Conservation (phyloP, 306 rosid genomes). For the Pyrus bretschneideri region DNA sequence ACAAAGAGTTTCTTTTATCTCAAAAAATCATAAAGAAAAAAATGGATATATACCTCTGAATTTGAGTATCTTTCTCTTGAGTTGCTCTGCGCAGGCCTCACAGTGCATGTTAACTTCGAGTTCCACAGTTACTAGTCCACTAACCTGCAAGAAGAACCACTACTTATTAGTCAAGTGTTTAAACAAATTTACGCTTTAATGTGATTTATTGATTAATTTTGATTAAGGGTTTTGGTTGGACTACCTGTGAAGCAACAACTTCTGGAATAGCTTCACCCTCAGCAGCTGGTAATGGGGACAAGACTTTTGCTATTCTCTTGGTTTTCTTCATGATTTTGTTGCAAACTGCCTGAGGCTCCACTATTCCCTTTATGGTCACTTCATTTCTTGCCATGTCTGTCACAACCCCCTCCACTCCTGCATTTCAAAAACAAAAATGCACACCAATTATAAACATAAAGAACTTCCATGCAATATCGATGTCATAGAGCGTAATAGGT, state of each 20-base stretch:
- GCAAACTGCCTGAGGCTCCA: conserved; percentile 73
- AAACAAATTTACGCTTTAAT: background rate
- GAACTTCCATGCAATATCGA: no score
- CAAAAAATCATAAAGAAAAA: background rate
- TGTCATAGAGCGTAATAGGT: background rate
- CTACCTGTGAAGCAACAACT: conserved; percentile 70
- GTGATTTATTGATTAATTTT: background rate
- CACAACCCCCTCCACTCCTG: conserved; percentile 74
- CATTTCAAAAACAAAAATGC: background rate
- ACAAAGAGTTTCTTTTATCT: background rate
- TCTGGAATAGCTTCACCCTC: conserved; percentile 81
- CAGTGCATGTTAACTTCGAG: conserved; percentile 93
- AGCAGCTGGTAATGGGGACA: conserved; percentile 68
- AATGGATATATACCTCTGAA: conserved; percentile 52
- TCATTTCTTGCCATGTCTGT: conserved; percentile 67
- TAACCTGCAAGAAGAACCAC: conserved; percentile 34
- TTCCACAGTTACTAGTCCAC: conserved; percentile 66
- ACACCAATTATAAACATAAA: background rate
- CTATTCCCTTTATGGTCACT: conserved; percentile 73
- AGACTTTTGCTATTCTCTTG: conserved; percentile 50
- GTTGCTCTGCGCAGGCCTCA: conserved; percentile 91
- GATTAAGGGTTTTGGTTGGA: conserved; percentile 12
- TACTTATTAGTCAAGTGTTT: background rate
- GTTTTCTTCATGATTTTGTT: conserved; percentile 53
- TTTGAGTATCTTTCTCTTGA: conserved; percentile 79